Evolutionary conservation across 805 yeast species (phyloP), one percentile per base, ranked within the genome.

Genomic region (Ogataea salicorniae): DNA sequence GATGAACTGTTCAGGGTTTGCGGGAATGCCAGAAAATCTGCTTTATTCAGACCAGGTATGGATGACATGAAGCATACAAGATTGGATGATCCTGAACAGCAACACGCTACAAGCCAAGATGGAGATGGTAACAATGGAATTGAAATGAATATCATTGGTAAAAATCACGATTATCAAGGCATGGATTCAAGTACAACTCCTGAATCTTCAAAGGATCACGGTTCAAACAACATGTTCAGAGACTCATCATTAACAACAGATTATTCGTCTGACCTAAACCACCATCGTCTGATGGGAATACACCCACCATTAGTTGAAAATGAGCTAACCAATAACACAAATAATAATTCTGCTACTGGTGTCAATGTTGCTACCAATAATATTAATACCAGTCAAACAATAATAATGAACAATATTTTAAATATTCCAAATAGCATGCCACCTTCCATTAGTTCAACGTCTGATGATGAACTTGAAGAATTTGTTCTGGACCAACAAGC

Each of bases 1-100:
- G 91, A 88, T 68, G 87, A 80, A 52, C 71, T 87, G 70, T 87
- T 83, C 61, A 73, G 76, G 44, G 71, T 73, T 34, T 82, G 91
- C 56, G 67, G 75, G 38, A 75, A 62, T 58, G 84, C 90, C 1
- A 63, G 76, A 16, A 64, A 63, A 11, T 81, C 88, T 0, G 53
- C 66, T 13, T 61, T 65, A 29, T 82, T 80, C 69, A 56, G 55
- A 41, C 63, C 62, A n/a, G 47, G 39, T 11, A 20, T 41, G 11
- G 20, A 29, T 14, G 42, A 42, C 37, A 14, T n/a, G 9, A 18
- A 34, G 7, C 34, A 42, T 4, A 38, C 34, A 15, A 15, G 17
- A 7, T 7, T 39, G 14, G 34, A 33, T 9, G 35, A 36, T 3
- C 29, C 33, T 18, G 15, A 26, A 13, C 33, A 22, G 34, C 38